Evolutionary conservation across 2,329 filamentous ascomycete genomes (phyloP).

Genomic region (Fusarium nygamai): DNA sequence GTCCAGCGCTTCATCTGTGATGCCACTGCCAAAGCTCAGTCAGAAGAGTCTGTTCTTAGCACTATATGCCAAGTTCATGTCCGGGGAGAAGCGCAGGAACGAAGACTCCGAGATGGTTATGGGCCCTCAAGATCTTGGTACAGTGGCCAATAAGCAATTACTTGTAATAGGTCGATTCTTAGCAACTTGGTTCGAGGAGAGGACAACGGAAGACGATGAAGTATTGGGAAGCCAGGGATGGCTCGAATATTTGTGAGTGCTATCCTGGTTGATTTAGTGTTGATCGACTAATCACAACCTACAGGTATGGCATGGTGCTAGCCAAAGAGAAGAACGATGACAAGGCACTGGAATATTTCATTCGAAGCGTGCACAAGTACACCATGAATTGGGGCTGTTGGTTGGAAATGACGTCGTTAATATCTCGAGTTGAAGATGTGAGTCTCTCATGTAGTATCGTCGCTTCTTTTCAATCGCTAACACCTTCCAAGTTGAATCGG

Average conservation of each 20-base stretch:
- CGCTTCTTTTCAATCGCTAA: constrained; percentile 40
- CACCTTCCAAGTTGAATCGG: constrained; percentile 68
- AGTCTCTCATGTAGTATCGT: constrained; percentile 45
- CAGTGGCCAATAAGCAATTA: constrained; percentile 86
- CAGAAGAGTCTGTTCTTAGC: constrained; percentile 93
- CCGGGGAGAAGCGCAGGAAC: constrained; percentile 94
- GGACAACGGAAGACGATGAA: constrained; percentile 67
- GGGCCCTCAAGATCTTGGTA: constrained; percentile 88
- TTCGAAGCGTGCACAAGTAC: constrained; percentile 87
- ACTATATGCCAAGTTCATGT: constrained; percentile 90
- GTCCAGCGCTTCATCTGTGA: constrained; percentile 32
- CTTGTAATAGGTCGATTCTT: constrained; percentile 78
- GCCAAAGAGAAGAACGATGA: constrained; percentile 91
- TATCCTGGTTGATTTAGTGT: not conserved
- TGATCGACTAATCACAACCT: not conserved
- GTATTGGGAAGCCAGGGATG: constrained; percentile 82
- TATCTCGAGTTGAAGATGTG: constrained; percentile 84
- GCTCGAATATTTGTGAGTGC: constrained; percentile 79
- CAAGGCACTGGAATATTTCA: constrained; percentile 85
- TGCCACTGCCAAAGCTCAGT: constrained; percentile 69
- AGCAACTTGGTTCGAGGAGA: constrained; percentile 81
- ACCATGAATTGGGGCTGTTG: constrained; percentile 98
- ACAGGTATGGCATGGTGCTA: constrained; percentile 85
- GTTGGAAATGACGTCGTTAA: constrained; percentile 87
- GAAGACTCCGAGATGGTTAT: constrained; percentile 98